These are phyloP conservation scores for Naganishia onofrii DNA, from an alignment of 768 basidiomycete genomes.

Conservation along the genomic window DNA sequence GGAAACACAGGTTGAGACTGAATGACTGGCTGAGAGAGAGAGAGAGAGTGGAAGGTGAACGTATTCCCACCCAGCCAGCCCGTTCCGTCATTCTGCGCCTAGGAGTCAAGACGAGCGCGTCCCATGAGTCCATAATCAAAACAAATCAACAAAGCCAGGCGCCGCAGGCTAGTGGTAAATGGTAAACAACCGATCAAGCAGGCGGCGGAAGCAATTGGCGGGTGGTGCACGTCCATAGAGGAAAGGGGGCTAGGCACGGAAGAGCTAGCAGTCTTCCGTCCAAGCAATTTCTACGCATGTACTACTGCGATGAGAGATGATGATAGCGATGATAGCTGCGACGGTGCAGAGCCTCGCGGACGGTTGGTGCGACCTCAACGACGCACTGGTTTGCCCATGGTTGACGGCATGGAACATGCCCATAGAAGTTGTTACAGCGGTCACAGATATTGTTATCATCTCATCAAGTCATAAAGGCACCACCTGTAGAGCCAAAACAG, in stretches of 20 bases:
- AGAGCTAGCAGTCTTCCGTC: not conserved
- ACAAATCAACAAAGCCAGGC: not conserved
- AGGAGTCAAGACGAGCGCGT: not conserved
- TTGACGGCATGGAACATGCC: not conserved
- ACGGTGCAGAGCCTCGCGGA: too few relatives aligned
- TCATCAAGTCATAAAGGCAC: too few relatives aligned
- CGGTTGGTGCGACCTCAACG: not conserved
- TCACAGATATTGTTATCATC: too few relatives aligned
- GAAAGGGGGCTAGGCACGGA: not conserved
- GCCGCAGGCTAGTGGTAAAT: too few relatives aligned
- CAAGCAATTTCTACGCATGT: constrained; percentile 1
- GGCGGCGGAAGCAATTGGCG: not conserved
- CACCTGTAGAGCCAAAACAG: too few relatives aligned
- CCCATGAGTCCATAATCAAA: not conserved
- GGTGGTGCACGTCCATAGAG: not conserved
- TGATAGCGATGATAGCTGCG: not conserved
- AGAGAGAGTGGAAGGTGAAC: too few relatives aligned
- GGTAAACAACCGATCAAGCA: not conserved
- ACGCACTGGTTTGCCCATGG: not conserved
- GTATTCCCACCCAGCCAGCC: too few relatives aligned
- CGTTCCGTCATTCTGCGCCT: too few relatives aligned
- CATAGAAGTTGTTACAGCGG: not conserved
- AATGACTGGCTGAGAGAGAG: too few relatives aligned
- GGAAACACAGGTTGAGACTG: too few relatives aligned
- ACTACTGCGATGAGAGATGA: not conserved